A percentile compares a stretch with the other conserved stretches of the same genome.
Evolutionary conservation across 768 basidiomycete species (phyloP).

Genomic region (Lactarius sp.): DNA sequence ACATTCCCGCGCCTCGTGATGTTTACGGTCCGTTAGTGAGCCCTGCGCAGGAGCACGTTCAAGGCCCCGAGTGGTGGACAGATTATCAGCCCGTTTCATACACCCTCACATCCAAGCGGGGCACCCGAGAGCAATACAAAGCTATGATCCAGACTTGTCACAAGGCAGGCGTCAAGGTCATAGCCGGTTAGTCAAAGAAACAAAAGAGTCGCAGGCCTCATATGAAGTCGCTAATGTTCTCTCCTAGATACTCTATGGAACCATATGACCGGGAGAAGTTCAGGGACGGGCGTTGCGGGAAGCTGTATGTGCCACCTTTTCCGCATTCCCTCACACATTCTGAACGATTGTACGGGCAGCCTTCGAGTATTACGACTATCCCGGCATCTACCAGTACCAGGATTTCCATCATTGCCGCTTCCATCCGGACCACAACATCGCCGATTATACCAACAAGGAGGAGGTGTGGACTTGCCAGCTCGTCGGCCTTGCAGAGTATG

Average conservation of each 20-base stretch:
- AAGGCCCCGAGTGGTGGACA: slow-evolving; percentile 66
- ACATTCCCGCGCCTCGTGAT: background rate
- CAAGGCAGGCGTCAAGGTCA: slow-evolving; percentile 37
- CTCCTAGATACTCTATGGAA: slow-evolving; percentile 52
- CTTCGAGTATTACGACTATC: slow-evolving; percentile 47
- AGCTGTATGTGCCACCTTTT: background rate
- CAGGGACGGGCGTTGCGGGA: slow-evolving; percentile 33
- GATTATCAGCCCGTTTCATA: slow-evolving; percentile 70
- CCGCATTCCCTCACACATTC: background rate
- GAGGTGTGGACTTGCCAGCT: slow-evolving; percentile 48
- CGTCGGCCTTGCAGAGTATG: slow-evolving; percentile 38
- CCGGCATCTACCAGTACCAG: slow-evolving; percentile 32
- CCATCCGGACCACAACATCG: slow-evolving; percentile 47
- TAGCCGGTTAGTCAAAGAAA: slow-evolving; percentile 32
- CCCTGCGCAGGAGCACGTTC: slow-evolving; percentile 54
- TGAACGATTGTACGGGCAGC: slow-evolving; percentile 10
- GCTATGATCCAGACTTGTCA: slow-evolving; percentile 40
- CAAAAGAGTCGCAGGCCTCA: slow-evolving; percentile 17
- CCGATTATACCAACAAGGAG: slow-evolving; percentile 45
- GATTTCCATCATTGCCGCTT: slow-evolving; percentile 65
- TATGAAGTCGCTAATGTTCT: slow-evolving; percentile 28
- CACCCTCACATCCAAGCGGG: slow-evolving; percentile 59
- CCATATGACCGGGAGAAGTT: slow-evolving; percentile 54
- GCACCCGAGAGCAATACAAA: slow-evolving; percentile 47
- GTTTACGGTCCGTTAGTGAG: slow-evolving; percentile 32